Evolutionary conservation across 768 basidiomycete genomes (phyloP).

Genomic region (Hydnomerulius pinastri): DNA sequence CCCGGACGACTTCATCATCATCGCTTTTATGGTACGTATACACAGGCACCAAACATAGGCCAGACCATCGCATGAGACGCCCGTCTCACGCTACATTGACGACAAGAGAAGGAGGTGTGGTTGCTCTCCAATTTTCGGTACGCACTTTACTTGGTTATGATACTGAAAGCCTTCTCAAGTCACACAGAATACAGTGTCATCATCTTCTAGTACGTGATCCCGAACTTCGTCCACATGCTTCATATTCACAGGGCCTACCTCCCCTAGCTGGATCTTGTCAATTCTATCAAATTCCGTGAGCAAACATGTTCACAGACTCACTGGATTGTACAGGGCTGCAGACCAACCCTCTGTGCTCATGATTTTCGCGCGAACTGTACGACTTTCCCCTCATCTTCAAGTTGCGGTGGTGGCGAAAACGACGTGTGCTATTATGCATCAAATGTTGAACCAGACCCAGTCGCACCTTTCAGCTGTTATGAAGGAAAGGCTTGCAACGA

Average conservation of each 20-base stretch:
- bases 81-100: slow-evolving; percentile 1
- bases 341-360: slow-evolving; percentile 3
- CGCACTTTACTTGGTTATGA: neutral
- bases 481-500: too few relatives aligned
- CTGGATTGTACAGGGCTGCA: slow-evolving; percentile 6
- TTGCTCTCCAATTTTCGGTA: slow-evolving; percentile 6
- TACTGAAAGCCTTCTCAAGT: neutral
- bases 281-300: slow-evolving; percentile 9
- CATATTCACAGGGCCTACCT: too few relatives aligned
- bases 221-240: neutral
- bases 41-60: neutral
- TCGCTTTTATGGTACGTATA: slow-evolving; percentile 6
- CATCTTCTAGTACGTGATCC: slow-evolving; percentile 10
- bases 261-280: slow-evolving; percentile 7
- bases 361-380: neutral
- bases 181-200: slow-evolving; percentile 3
- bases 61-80: neutral
- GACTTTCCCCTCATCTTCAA: too few relatives aligned
- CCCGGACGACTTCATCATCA: slow-evolving; percentile 3
- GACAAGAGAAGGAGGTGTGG: slow-evolving; percentile 4
- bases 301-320: neutral
- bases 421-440: neutral
- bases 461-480: neutral
- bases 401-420: neutral
- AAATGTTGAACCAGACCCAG: slow-evolving; percentile 2